These are phyloP conservation scores for Colletotrichum sp. DNA, from an alignment of 2,329 filamentous ascomycete species.

Conservation along the genomic window DNA sequence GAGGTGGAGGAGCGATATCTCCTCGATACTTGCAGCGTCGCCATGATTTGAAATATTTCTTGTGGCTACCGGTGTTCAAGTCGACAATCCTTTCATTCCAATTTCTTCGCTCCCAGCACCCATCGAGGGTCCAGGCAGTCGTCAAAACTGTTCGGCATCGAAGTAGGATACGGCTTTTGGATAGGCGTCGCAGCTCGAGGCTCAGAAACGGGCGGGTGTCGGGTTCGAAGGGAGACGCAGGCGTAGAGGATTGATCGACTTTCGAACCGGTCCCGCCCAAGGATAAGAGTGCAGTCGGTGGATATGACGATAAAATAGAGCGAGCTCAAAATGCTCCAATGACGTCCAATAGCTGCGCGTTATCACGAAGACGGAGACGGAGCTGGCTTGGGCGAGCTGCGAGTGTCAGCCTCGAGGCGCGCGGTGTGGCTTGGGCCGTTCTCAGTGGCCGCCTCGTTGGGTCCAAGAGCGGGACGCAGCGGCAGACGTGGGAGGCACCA, in stretches of 20 bases:
- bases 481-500: not conserved
- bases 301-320: constrained; percentile 35
- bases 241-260: not conserved
- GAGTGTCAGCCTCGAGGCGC: constrained; percentile 19
- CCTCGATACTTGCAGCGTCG: constrained; percentile 48
- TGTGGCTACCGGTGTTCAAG: not conserved
- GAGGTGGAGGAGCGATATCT: constrained; percentile 71
- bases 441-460: constrained; percentile 1
- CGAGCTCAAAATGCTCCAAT: not conserved
- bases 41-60: constrained; percentile 43
- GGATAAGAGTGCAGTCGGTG: constrained; percentile 23
- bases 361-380: constrained; percentile 3
- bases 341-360: not conserved
- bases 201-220: not conserved
- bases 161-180: constrained; percentile 5
- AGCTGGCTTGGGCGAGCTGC: not conserved
- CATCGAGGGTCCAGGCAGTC: constrained; percentile 35
- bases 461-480: not conserved
- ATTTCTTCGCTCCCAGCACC: constrained; percentile 31
- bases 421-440: constrained; percentile 14
- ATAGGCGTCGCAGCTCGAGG: not conserved
- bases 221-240: not conserved
- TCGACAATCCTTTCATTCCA: constrained; percentile 19
- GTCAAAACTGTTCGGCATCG: constrained; percentile 21
- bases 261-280: not conserved